phyloP scores from a whole-genome alignment of 257 asterid species.

The Solanum bulbocastanum region DNA sequence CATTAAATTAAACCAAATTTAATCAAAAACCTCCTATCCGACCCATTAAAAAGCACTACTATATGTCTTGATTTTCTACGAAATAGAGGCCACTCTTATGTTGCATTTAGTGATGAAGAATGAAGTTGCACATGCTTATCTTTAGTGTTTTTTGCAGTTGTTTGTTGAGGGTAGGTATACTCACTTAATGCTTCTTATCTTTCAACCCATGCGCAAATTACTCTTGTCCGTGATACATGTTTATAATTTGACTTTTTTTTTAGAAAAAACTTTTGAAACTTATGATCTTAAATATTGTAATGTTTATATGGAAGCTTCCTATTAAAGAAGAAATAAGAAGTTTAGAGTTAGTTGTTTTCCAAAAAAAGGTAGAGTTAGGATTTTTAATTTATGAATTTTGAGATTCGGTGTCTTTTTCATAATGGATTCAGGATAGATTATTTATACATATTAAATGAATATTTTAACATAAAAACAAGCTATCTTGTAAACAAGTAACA shows the following conservation, averaged over 20 bases:
- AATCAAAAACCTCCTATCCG: background rate
- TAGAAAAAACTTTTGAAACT: fast-evolving
- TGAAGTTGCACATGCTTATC: background rate
- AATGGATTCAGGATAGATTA: background rate
- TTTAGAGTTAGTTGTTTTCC: background rate
- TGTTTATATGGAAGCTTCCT: background rate
- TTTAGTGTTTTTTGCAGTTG: background rate
- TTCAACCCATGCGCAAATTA: background rate
- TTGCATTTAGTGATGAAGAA: background rate
- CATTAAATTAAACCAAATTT: background rate
- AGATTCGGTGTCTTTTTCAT: background rate
- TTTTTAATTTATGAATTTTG: background rate
- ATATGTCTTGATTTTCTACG: background rate
- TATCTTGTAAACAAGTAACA: background rate
- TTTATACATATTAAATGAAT: background rate
- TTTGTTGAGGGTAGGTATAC: background rate
- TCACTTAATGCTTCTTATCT: background rate
- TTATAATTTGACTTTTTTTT: background rate
- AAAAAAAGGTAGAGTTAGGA: background rate
- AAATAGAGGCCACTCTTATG: background rate
- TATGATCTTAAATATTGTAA: background rate
- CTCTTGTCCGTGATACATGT: background rate
- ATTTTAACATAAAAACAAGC: background rate
- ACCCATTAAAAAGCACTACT: background rate
- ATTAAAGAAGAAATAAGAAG: background rate